Evolutionary conservation across 1,139 yeast species (phyloP).

Genomic region (Candida tropicalis): DNA sequence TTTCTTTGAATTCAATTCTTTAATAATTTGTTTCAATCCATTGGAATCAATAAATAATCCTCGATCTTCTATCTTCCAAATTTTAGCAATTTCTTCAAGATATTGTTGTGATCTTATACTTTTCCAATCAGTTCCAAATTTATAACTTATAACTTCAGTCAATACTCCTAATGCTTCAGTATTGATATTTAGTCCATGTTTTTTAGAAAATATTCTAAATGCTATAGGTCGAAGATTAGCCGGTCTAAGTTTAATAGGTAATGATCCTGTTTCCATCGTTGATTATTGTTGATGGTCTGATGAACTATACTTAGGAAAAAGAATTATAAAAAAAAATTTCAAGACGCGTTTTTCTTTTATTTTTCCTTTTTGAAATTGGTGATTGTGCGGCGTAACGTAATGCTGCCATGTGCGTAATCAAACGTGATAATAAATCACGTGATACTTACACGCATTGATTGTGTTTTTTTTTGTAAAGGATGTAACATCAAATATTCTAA

Average conservation of each 20-base stretch:
- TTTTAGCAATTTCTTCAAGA: conserved; percentile 74
- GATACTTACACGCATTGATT: no score
- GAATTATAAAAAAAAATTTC: not conserved
- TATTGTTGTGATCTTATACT: conserved; percentile 65
- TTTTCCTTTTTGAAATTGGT: no score
- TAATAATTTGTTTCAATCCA: conserved; percentile 63
- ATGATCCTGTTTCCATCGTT: conserved; percentile 18
- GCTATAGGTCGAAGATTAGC: conserved; percentile 89
- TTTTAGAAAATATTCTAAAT: conserved; percentile 84
- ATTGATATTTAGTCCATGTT: conserved; percentile 88
- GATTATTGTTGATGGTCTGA: not conserved
- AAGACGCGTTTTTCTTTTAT: not conserved
- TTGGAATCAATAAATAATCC: conserved; percentile 83
- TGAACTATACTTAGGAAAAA: not conserved
- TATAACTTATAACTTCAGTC: conserved; percentile 71
- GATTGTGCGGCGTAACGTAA: no score
- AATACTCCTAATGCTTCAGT: conserved; percentile 77
- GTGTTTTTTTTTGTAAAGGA: no score
- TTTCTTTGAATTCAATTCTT: conserved; percentile 34
- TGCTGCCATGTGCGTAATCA: no score
- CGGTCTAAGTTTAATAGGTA: conserved; percentile 78
- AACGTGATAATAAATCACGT: no score
- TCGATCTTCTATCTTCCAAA: conserved; percentile 88
- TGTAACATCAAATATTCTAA: no score
- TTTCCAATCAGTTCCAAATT: conserved; percentile 88